A percentile compares a stretch with the other conserved stretches of the same genome.
Evolutionary conservation across 139 green algal genomes (phyloP).

Genomic region (Asterochloris sp.): DNA sequence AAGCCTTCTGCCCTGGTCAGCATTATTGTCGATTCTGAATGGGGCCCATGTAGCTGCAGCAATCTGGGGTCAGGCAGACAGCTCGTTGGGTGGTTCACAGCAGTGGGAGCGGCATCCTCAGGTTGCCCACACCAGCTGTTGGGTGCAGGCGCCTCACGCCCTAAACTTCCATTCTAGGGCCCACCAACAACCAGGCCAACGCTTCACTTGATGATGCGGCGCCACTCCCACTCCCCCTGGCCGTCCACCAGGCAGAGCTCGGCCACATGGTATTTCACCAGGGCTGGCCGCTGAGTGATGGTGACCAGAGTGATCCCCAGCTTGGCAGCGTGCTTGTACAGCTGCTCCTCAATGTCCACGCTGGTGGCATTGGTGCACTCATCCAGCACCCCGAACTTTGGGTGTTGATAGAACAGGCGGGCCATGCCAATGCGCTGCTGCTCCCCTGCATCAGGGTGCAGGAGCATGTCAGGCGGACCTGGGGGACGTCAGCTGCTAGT

Average conservation of each 20-base stretch:
- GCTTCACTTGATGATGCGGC: slow-evolving; percentile 32
- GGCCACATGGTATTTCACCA: slow-evolving; percentile 58
- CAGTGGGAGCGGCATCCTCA: too few relatives aligned
- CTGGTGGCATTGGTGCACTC: slow-evolving; percentile 79
- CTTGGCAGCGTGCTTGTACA: slow-evolving; percentile 45
- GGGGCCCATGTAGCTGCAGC: neutral
- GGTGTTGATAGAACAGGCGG: slow-evolving; percentile 70
- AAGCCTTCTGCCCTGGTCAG: too few relatives aligned
- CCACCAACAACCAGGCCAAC: neutral
- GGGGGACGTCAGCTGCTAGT: too few relatives aligned
- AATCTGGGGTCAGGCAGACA: neutral
- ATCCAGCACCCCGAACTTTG: slow-evolving; percentile 62
- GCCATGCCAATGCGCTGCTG: slow-evolving; percentile 81
- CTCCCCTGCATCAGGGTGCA: slow-evolving; percentile 36
- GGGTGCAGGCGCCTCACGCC: neutral
- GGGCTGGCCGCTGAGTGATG: slow-evolving; percentile 57
- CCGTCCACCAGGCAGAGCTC: slow-evolving; percentile 72
- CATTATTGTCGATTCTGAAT: neutral
- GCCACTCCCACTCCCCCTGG: slow-evolving; percentile 60
- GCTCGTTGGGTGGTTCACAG: neutral
- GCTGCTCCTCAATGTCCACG: slow-evolving; percentile 64
- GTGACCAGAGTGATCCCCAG: slow-evolving; percentile 51
- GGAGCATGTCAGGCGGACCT: too few relatives aligned
- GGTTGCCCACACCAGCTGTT: neutral
- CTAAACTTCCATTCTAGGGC: neutral